Evolutionary conservation across 1,284 basidiomycete species (phyloP).

Genomic region (Ustilago shanxiensis): DNA sequence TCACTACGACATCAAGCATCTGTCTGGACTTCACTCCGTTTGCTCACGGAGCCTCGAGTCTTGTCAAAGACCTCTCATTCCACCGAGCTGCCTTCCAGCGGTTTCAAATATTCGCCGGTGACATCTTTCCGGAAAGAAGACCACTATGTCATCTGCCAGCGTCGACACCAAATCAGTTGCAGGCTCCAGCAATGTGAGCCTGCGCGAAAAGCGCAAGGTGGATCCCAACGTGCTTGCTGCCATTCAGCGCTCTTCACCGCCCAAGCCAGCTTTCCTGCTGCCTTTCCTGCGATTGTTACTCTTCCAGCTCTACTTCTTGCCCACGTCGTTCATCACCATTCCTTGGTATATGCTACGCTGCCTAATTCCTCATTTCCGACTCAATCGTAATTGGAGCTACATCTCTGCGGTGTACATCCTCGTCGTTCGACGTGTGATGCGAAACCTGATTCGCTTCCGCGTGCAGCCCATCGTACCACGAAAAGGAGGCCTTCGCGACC

Average conservation of each 20-base stretch:
- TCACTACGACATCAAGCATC: not conserved
- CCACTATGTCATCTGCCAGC: slow-evolving; percentile 23
- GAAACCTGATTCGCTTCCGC: slow-evolving; percentile 53
- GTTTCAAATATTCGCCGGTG: not conserved
- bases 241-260: slow-evolving; percentile 35
- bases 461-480: slow-evolving; percentile 64
- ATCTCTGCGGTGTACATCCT: slow-evolving; percentile 52
- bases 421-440: slow-evolving; percentile 56
- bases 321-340: slow-evolving; percentile 48
- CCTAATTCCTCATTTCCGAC: slow-evolving; percentile 49
- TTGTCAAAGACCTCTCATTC: no score
- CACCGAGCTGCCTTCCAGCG: no score
- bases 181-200: slow-evolving; percentile 18
- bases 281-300: slow-evolving; percentile 53
- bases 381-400: slow-evolving; percentile 56
- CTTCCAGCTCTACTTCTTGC: slow-evolving; percentile 62
- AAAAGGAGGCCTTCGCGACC: slow-evolving; percentile 61
- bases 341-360: slow-evolving; percentile 57
- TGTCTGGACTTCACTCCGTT: not conserved
- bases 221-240: slow-evolving; percentile 48
- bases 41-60: not conserved
- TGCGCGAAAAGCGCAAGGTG: slow-evolving; percentile 37
- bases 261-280: slow-evolving; percentile 31
- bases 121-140: not conserved
- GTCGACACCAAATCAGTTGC: slow-evolving; percentile 18